Base-by-base conservation (phyloP, 768 basidiomycete genomes). In the Kwoniella mangroviensis region DNA sequence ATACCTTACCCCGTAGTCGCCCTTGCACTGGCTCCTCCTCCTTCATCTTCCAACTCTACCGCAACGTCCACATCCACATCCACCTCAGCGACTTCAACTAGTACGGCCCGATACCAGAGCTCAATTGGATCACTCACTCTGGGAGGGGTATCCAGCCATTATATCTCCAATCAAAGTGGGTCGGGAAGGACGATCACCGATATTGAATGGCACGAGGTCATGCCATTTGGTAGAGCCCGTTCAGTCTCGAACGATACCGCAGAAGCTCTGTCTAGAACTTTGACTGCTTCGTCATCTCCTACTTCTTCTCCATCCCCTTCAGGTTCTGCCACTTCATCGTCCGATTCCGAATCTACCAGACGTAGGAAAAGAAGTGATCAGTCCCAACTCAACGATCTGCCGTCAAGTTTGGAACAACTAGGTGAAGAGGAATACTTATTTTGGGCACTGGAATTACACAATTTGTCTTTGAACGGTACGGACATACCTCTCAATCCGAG, bases 151-250 rank as follows among this genome's bases (percentile, higher is more conserved):
- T 73, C 74, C 24, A 62, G 68, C 43, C 34, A 73, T 51, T 73
- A 75, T 69, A 60, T 73, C 24, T 62, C 70, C 58, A 51, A 53
- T 24, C n/a, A 65, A 51, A 45, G 57, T 7, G 62, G 52, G 13
- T 66, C 72, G n/a, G 74, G 75, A 9, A 56, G 73, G 69, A 74
- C 74, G 5, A 45, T 80, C 0, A 53, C 60, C 15, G 77, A 80
- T 73, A 79, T 81, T 22, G 79, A 81, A 57, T 81, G 79, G 79
- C 68, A 74, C 40, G 73, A 77, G 24, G 79, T 81, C 15, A 67
- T 79, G 6, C 79, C 78, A 1, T 81, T 79, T 69, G 77, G 73
- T 1, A 58, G 55, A 55, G 69, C 72, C 3, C 12, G 53, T 21
- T 53, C 68, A 40, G 21, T 40, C 42, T 19, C 42, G 21, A 68